phyloP scores from a whole-genome alignment of 2,329 filamentous ascomycete species.

The Microsporum ferrugineum region DNA sequence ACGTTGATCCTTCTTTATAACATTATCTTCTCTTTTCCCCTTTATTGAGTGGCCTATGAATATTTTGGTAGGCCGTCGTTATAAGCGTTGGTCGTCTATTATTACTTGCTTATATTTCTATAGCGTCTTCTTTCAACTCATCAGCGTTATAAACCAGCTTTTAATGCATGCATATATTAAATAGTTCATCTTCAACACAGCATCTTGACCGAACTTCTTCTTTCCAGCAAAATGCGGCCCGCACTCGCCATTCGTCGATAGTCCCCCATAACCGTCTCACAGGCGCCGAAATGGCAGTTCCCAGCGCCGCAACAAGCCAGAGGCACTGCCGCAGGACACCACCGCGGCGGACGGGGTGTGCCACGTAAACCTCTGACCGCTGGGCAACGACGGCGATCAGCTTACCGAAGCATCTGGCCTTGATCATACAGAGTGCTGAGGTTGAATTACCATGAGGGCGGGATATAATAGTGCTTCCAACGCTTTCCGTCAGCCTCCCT shows the following conservation, averaged over 20 bases:
- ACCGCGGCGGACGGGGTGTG: too few species aligned
- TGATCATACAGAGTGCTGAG: background rate
- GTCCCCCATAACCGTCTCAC: too few species aligned
- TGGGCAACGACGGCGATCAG: background rate
- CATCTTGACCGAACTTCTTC: background rate
- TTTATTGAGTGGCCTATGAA: background rate
- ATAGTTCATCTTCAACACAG: background rate
- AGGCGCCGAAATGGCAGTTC: too few species aligned
- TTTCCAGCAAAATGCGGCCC: background rate
- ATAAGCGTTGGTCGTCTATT: background rate
- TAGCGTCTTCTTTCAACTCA: background rate
- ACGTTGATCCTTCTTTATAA: constrained; percentile 29
- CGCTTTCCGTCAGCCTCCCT: background rate
- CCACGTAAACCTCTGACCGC: too few species aligned
- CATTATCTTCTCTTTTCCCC: background rate
- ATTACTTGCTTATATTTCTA: background rate
- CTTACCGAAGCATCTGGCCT: background rate
- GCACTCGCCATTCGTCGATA: background rate
- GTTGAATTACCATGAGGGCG: background rate
- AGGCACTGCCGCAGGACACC: too few species aligned
- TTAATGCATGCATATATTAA: background rate
- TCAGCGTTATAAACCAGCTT: background rate
- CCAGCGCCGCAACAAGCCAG: too few species aligned
- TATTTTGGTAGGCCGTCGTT: too few species aligned
- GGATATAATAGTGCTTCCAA: constrained; percentile 4